Percentiles rank a stretch among this genome's conserved stretches.
Evolutionary conservation across 2,329 filamentous ascomycete species (phyloP).

Genomic region (Colletotrichum caudatum): DNA sequence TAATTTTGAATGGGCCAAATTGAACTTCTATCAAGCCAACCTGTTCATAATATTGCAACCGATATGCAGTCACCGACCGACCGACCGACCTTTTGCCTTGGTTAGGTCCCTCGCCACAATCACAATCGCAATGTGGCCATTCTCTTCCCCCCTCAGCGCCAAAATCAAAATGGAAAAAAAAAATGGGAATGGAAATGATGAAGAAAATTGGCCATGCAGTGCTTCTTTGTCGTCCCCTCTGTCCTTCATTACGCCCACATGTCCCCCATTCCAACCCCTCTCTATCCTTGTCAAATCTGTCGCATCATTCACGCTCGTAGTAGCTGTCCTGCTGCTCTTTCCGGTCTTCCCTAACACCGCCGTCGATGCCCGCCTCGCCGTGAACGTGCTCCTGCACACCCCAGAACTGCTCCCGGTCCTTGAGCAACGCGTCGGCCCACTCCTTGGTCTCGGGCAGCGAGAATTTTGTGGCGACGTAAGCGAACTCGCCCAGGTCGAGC

Average conservation of each 20-base stretch:
- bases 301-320: slow-evolving; percentile 51
- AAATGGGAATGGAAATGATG: not conserved
- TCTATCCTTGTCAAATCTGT: not conserved
- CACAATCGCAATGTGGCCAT: not conserved
- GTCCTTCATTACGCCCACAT: not conserved
- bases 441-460: slow-evolving; percentile 80
- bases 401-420: slow-evolving; percentile 83
- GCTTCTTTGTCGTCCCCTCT: not conserved
- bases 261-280: not conserved
- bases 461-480: slow-evolving; percentile 80
- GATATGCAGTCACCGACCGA: not conserved
- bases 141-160: not conserved
- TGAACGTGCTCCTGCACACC: slow-evolving; percentile 60
- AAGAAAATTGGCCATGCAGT: not conserved
- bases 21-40: too few species aligned
- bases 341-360: slow-evolving; percentile 53
- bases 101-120: too few species aligned
- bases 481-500: slow-evolving; percentile 88
- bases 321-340: slow-evolving; percentile 62
- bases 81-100: not conserved
- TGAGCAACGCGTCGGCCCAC: slow-evolving; percentile 82
- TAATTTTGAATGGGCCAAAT: too few species aligned
- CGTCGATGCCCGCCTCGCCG: slow-evolving; percentile 57
- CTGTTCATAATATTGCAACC: too few species aligned
- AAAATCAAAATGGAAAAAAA: not conserved